Conservation (phyloP, 139 green algal species). For the Microglena sp. region DNA sequence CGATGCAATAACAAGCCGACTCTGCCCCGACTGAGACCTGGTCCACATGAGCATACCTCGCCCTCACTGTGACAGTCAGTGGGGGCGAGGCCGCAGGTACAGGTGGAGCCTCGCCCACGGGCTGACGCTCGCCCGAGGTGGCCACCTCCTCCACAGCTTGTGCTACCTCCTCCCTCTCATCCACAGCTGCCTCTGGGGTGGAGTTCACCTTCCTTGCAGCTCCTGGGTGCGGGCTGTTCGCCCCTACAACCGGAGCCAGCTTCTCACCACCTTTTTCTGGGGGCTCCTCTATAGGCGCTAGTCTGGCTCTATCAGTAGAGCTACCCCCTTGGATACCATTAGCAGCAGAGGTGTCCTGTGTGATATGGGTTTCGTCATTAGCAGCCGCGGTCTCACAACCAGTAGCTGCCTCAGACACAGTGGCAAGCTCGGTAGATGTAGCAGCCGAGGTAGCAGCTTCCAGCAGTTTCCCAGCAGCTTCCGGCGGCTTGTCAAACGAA, state of each 20-base stretch:
- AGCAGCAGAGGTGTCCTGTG: background rate
- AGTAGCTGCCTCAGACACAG: background rate
- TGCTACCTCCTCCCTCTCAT: background rate
- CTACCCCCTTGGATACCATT: too few relatives aligned
- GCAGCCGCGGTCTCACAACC: background rate
- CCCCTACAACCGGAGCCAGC: too few relatives aligned
- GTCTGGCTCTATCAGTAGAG: too few relatives aligned
- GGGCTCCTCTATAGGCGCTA: too few relatives aligned
- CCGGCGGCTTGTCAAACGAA: too few relatives aligned
- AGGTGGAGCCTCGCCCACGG: background rate
- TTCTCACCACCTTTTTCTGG: too few relatives aligned
- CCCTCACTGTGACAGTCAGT: background rate
- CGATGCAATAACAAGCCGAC: conserved; percentile 7
- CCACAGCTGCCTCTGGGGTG: too few relatives aligned
- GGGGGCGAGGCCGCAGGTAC: background rate
- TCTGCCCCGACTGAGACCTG: background rate
- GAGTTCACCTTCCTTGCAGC: too few relatives aligned
- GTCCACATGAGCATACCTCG: conserved; percentile 1
- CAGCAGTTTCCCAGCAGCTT: too few relatives aligned
- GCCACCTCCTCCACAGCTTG: background rate
- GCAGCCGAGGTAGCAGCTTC: too few relatives aligned
- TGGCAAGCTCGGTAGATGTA: too few relatives aligned
- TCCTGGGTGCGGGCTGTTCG: too few relatives aligned
- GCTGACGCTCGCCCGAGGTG: background rate
- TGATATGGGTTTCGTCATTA: background rate